Evolutionary conservation across 1,284 basidiomycete genomes (phyloP).

Genomic region (Heterobasidion parviporum): DNA sequence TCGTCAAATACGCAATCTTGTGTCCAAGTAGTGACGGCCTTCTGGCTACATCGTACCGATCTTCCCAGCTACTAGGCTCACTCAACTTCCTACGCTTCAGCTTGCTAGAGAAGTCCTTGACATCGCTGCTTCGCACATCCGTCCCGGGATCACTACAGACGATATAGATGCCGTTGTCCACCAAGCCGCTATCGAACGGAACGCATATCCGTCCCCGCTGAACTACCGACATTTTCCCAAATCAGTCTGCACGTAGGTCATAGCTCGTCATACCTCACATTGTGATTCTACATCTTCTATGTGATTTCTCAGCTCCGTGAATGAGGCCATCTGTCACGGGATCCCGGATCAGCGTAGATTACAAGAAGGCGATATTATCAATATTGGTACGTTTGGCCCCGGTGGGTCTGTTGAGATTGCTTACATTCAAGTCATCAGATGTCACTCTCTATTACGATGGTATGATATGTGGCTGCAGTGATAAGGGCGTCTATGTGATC

Average conservation of each 20-base stretch:
- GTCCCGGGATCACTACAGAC: slow-evolving; percentile 92
- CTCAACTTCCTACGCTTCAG: slow-evolving; percentile 31
- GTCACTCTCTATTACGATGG: slow-evolving; percentile 65
- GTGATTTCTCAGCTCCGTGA: slow-evolving; percentile 61
- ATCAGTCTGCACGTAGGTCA: slow-evolving; percentile 87
- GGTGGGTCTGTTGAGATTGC: background rate
- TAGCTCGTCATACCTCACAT: slow-evolving; percentile 31
- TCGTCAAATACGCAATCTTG: no score
- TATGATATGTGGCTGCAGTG: slow-evolving; percentile 17
- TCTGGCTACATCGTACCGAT: background rate
- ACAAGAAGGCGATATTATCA: slow-evolving; percentile 88
- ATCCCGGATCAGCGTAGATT: slow-evolving; percentile 88
- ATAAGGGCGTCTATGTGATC: background rate
- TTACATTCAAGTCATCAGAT: slow-evolving; percentile 29
- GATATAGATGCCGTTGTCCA: slow-evolving; percentile 96
- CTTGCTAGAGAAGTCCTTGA: slow-evolving; percentile 89
- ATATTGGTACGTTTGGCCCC: slow-evolving; percentile 56
- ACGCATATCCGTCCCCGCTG: slow-evolving; percentile 90
- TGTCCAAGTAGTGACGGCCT: no score
- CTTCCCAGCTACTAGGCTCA: background rate
- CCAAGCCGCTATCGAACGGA: slow-evolving; percentile 84
- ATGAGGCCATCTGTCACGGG: slow-evolving; percentile 96
- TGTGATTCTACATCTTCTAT: slow-evolving; percentile 1
- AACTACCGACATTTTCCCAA: slow-evolving; percentile 94
- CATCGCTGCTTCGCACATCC: slow-evolving; percentile 76